phyloP scores from a whole-genome alignment of 129 eudicot genomes.

The Helichrysum umbraculigerum region DNA sequence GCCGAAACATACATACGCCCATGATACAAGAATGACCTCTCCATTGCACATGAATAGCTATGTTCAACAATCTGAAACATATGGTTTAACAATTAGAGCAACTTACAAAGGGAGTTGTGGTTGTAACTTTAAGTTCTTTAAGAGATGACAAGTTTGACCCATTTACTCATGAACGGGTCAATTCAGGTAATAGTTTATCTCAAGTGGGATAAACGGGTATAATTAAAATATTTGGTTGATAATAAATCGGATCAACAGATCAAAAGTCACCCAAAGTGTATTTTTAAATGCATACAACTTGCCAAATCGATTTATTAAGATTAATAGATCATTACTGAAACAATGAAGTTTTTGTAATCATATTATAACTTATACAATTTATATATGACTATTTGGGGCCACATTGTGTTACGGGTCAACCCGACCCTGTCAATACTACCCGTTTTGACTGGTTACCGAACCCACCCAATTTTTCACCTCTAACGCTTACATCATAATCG shows the following conservation, averaged over 20 bases:
- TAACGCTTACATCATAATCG: conserved; percentile 9
- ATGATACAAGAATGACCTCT: conserved; percentile 95
- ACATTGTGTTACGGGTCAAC: conserved; percentile 66
- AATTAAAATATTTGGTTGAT: neutral
- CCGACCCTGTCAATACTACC: conserved; percentile 88
- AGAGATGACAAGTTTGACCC: neutral
- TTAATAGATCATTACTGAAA: neutral
- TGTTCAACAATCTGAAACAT: conserved; percentile 74
- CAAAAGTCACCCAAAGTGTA: neutral
- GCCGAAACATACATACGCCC: conserved; percentile 96
- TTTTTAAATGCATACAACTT: neutral
- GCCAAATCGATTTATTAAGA: neutral
- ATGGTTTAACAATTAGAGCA: neutral
- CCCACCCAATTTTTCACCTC: conserved; percentile 34
- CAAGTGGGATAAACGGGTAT: no score
- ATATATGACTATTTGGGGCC: conserved; percentile 63
- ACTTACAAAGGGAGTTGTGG: neutral
- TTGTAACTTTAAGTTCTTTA: neutral
- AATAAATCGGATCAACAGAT: neutral
- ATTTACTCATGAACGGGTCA: neutral
- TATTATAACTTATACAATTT: neutral
- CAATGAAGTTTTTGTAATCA: neutral
- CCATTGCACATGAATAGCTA: conserved; percentile 98
- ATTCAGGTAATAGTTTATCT: neutral
- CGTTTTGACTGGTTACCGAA: conserved; percentile 33